Base-by-base conservation (phyloP, 1,284 basidiomycete species). In the Agroathelia rolfsii region DNA sequence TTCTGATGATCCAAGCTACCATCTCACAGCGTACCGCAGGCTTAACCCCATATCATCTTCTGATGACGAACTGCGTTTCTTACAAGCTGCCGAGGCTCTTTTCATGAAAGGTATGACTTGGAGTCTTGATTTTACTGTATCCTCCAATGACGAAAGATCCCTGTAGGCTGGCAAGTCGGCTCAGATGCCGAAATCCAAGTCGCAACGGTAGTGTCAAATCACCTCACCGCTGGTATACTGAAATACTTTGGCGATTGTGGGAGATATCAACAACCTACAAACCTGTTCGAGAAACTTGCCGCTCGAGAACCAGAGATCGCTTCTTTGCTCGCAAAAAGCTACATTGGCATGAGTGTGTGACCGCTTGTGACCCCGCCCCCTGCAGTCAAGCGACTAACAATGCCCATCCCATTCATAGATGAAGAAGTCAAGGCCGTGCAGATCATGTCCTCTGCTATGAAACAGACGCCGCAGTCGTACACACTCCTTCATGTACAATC, bases 171-270 rank as follows among this genome's bases (percentile, higher is more conserved):
- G 95, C 93, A 96, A 55, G 83, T 97, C 2, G 94, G 94, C 3
- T 96, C 92, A 0, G 94, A 97, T 46, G 94, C 94, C 0, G 95
- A 98, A 58, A 93, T 97, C 21, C 95, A 98, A 54, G 94, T 98
- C 13, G 94, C 94, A 1, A 96, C 93, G 1, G 72, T 93, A n/a
- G 89, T 96, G 4, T 92, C 88, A 22, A 98, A 98, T 54, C 94
- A 98, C 53, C 70, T 98, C 9, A 94, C 92, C 0, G 83, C 89
- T 3, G 94, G 86, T 1, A 76, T 97, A 46, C 75, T 97, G 66
- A 97, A 97, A 55, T 97, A 97, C 59, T 98, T 98, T 52, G 87
- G 92, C 8, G 87, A 94, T 48, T 80, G 86, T 37, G 89, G 82
- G 34, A 69, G 94, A 32, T 90, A 72, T 45, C 82, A 93, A 36